Conservation (phyloP, 2,329 filamentous ascomycete species). For the Hypomyces perniciosus region DNA sequence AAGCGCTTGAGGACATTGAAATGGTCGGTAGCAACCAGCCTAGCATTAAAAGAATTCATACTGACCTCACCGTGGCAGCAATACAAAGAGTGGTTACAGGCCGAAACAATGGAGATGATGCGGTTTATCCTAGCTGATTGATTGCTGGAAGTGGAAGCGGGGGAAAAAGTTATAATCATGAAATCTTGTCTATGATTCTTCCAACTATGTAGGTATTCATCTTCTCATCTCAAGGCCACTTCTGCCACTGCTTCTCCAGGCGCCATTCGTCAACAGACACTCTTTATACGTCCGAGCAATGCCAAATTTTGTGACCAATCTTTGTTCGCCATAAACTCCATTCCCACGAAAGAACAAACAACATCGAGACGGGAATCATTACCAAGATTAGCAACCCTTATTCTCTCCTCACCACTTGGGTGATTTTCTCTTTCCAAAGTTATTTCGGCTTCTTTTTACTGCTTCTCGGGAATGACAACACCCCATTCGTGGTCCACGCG, state of each 20-base stretch:
- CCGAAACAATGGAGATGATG: slow-evolving; percentile 23
- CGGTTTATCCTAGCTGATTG: slow-evolving; percentile 14
- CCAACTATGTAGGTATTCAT: slow-evolving; percentile 5
- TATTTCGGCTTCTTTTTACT: slow-evolving; percentile 22
- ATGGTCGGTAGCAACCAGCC: slow-evolving; percentile 15
- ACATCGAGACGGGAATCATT: neutral
- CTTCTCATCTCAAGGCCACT: neutral
- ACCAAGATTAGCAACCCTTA: neutral
- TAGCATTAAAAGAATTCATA: neutral
- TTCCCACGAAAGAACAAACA: neutral
- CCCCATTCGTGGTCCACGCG: slow-evolving; percentile 63
- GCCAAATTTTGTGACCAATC: neutral
- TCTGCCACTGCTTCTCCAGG: slow-evolving; percentile 1
- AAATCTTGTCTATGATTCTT: slow-evolving; percentile 12
- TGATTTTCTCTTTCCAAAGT: neutral
- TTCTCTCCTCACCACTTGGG: neutral
- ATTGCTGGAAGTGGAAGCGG: neutral
- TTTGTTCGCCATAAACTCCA: slow-evolving; percentile 11
- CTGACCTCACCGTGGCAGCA: slow-evolving; percentile 19
- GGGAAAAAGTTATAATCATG: neutral
- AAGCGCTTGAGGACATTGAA: slow-evolving; percentile 23
- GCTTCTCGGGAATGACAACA: slow-evolving; percentile 58
- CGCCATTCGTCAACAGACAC: neutral
- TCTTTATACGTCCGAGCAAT: neutral
- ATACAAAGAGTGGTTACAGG: slow-evolving; percentile 21